phyloP scores from a whole-genome alignment of 2,329 filamentous ascomycete genomes.

The Aspergillus arachidicola region DNA sequence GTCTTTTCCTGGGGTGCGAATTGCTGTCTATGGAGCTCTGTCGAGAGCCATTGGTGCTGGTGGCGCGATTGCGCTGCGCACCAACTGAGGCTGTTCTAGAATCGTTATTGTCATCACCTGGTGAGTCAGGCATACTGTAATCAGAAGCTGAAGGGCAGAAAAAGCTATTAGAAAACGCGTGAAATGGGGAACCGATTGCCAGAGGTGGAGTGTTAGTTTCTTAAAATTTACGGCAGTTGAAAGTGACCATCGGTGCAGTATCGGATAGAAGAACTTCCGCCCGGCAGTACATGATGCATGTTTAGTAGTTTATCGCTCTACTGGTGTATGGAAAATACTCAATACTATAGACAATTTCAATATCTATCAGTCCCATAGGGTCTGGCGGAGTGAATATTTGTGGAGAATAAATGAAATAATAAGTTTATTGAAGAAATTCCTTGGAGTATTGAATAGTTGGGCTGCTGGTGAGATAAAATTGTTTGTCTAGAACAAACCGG shows the following conservation, averaged over 20 bases:
- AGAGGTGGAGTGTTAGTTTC: not conserved
- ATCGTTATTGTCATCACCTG: slow-evolving; percentile 41
- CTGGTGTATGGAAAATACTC: not conserved
- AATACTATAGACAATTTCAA: not conserved
- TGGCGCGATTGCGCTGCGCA: slow-evolving; percentile 35
- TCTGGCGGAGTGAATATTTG: not conserved
- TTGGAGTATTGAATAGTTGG: not conserved
- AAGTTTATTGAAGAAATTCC: not conserved
- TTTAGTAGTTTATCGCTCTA: too few relatives aligned
- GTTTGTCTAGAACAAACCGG: not conserved
- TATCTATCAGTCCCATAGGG: not conserved
- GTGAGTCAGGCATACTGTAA: slow-evolving; percentile 28
- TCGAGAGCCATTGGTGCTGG: slow-evolving; percentile 26
- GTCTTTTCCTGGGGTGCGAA: slow-evolving; percentile 30
- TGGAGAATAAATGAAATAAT: not conserved
- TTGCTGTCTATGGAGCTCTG: slow-evolving; percentile 27
- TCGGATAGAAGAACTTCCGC: not conserved
- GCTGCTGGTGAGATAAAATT: not conserved
- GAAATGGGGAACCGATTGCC: not conserved
- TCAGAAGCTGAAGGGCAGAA: not conserved
- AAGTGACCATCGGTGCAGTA: slow-evolving; percentile 13
- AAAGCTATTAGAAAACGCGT: not conserved
- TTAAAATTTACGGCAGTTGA: slow-evolving; percentile 30
- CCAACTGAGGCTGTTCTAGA: slow-evolving; percentile 52
- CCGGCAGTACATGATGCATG: not conserved